phyloP scores from a whole-genome alignment of 805 yeast genomes.

The Ogataea kodamae region DNA sequence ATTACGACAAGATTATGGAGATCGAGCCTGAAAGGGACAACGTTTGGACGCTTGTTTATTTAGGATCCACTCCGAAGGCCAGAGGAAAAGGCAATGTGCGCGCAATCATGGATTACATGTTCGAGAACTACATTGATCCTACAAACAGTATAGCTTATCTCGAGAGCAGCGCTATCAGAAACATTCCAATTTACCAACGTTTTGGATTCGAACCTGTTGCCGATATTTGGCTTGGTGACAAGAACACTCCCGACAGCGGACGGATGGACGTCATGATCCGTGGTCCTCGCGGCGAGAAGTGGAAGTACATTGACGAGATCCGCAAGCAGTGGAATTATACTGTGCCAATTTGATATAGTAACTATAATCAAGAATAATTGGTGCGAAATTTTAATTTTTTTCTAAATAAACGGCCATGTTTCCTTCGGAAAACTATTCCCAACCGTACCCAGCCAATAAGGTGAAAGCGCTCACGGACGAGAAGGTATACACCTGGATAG shows the following conservation, averaged over 20 bases:
- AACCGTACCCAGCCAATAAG: constrained; percentile 10
- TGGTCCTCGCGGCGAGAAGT: constrained; percentile 32
- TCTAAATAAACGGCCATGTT: too few species aligned
- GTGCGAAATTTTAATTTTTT: too few species aligned
- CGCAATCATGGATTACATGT: constrained; percentile 47
- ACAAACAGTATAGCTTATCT: constrained; percentile 41
- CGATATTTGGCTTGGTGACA: constrained; percentile 43
- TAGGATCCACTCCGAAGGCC: constrained; percentile 39
- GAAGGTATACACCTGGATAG: constrained; percentile 84
- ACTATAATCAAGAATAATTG: constrained; percentile 9
- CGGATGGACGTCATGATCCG: constrained; percentile 39
- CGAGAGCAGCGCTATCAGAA: constrained; percentile 44
- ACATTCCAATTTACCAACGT: constrained; percentile 50
- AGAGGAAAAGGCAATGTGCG: constrained; percentile 57
- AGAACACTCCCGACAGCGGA: constrained; percentile 28
- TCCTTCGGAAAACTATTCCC: constrained; percentile 5
- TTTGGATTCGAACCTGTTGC: constrained; percentile 49
- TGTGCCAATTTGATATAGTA: constrained; percentile 23
- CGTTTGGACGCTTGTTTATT: constrained; percentile 32
- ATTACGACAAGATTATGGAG: constrained; percentile 40
- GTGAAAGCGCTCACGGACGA: constrained; percentile 61
- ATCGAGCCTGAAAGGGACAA: constrained; percentile 36
- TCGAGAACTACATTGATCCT: constrained; percentile 42
- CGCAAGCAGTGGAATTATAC: constrained; percentile 26
- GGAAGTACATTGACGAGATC: constrained; percentile 27